Percentiles rank a stretch among this genome's conserved stretches.
These are phyloP conservation scores for Physcia stellaris DNA, from an alignment of 495 filamentous ascomycete genomes.

Conservation along the genomic window DNA sequence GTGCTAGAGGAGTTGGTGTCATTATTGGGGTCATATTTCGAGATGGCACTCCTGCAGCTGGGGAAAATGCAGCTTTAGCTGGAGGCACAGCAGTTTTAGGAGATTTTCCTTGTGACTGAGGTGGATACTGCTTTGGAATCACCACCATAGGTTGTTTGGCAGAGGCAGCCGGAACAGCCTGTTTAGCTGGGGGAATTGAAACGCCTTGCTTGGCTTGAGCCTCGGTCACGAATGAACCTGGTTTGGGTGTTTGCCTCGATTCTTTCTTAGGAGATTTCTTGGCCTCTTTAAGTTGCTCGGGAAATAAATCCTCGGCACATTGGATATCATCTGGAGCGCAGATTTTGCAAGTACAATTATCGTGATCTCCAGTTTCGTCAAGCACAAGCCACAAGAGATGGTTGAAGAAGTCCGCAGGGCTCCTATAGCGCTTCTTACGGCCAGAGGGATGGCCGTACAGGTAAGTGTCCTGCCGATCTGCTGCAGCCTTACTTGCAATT, in stretches of 20 bases:
- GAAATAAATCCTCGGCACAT: conserved; percentile 10
- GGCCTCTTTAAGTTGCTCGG: no score
- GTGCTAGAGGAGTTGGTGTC: conserved; percentile 24
- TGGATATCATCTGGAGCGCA: conserved; percentile 32
- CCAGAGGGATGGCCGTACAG: conserved; percentile 48
- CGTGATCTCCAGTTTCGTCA: conserved; percentile 35
- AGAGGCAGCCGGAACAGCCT: not conserved
- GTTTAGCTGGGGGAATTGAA: conserved; percentile 13
- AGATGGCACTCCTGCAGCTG: conserved; percentile 4
- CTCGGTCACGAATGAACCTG: conserved; percentile 12
- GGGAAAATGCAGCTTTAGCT: conserved; percentile 3
- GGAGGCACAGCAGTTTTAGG: conserved; percentile 1
- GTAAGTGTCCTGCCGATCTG: conserved; percentile 34
- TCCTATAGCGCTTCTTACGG: conserved; percentile 43
- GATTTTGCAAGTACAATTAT: conserved; percentile 43
- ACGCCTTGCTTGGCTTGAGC: conserved; percentile 12
- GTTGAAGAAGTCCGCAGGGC: conserved; percentile 44
- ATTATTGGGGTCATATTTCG: conserved; percentile 1
- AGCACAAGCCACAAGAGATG: conserved; percentile 46
- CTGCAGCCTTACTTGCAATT: not conserved
- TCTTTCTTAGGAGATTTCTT: conserved; percentile 16
- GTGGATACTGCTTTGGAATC: conserved; percentile 12
- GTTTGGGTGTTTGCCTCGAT: no score
- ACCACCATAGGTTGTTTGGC: conserved; percentile 13
- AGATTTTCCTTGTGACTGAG: conserved; percentile 11